Base-by-base conservation (phyloP, 768 basidiomycete genomes). In the Russula sp. region DNA sequence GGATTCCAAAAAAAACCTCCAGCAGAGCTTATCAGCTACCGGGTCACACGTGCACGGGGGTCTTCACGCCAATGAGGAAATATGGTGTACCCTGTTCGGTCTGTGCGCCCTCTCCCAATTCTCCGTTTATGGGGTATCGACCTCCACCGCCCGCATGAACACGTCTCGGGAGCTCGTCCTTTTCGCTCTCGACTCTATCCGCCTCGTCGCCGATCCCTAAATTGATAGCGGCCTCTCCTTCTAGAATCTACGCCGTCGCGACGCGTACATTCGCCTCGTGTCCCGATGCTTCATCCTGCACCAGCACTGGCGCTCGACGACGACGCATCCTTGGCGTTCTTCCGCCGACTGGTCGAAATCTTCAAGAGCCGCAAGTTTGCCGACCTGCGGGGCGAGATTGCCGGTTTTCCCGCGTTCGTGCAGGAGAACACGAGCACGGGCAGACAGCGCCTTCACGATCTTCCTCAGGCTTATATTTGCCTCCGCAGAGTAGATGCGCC, bases 391-490 rank as follows among this genome's bases (percentile, higher is more conserved):
- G 78, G 80, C 61, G 82, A 89, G 73, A 68, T 70, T 50, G 68
- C 80, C 42, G 87, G 88, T 63, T 91, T 87, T n/a, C n/a, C n/a
- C n/a, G n/a, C n/a, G n/a, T n/a, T n/a, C n/a, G n/a, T n/a, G n/a
- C n/a, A n/a, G n/a, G n/a, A n/a, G n/a, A n/a, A n/a, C n/a, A n/a
- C n/a, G n/a, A n/a, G n/a, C n/a, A n/a, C n/a, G n/a, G n/a, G n/a
- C n/a, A n/a, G n/a, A n/a, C n/a, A n/a, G n/a, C n/a, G n/a, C n/a
- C n/a, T n/a, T 68, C 90, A 79, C 83, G n/a, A 71, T 90, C 6
- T 90, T 94, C 70, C 77, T 96, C 50, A 92, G 94, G 71, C 78
- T 97, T 59, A 78, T 94, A 39, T 82, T 87, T n/a, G 82, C 83
- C 50, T 86, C 87, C 0, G 78, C 77, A 1, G 73, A 77, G 13